Base-by-base conservation (phyloP, 169 alveolate species). In the Theileria sp. region DNA sequence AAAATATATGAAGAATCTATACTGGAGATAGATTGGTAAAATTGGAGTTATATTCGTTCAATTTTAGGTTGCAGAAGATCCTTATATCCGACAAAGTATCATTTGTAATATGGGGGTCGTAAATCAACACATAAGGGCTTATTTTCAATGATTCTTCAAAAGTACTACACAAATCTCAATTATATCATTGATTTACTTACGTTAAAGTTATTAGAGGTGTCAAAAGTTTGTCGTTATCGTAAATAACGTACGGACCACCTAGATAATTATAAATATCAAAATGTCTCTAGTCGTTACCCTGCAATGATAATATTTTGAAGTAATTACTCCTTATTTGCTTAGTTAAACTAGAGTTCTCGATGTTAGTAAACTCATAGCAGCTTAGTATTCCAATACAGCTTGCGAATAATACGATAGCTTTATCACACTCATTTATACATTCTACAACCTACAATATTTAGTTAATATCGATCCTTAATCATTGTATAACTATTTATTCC, bases 11-110 rank as follows among this genome's bases (percentile, higher is more conserved):
- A 44, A 23, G 21, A 9, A 23, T 64, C 0, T 49, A 23, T 77
- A 77, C 84, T 7, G 85, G 83, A 21, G 44, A 62, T 6, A 85
- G 61, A 38, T 77, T 79, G 51, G 82, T 69, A 50, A 85, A 85
- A 17, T 85, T 81, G 4, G 91, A 77, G 6, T 87, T 85, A 64
- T 76, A 85, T 51, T 85, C 91, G 21, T 85, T 87, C 79, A 66
- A 38, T 79, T 67, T 56, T 19, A 85, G 76, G 80, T 79, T 72
- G 74, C 91, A 85, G 38, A 72, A 79, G 12, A 85, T 85, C n/a
- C 91, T 68, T 0, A 85, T 26, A 54, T 85, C 86, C 13, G 91
- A 86, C 36, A 79, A 74, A 19, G 86, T 72, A 8, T 85, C 91
- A 21, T 36, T 38, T 61, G 51, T 70, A 32, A 79, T 69, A 61